phyloP scores from a whole-genome alignment of 495 filamentous ascomycete genomes.

The Trichoderma parareesei region DNA sequence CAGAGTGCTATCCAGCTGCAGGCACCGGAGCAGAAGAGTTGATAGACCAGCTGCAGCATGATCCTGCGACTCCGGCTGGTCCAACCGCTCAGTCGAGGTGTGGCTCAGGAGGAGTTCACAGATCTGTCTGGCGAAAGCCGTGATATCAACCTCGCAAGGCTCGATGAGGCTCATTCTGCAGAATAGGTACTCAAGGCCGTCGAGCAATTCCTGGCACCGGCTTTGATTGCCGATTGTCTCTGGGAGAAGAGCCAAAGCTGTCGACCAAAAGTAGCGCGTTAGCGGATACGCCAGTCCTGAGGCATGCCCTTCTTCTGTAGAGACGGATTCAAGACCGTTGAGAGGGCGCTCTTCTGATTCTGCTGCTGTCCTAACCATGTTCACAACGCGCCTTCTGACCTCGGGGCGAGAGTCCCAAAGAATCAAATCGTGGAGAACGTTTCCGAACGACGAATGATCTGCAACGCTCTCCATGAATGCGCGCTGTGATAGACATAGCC shows the following conservation, averaged over 20 bases:
- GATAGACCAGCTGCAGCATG: constrained; percentile 28
- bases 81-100: constrained; percentile 21
- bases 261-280: constrained; percentile 39
- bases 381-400: constrained; percentile 33
- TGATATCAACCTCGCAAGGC: constrained; percentile 43
- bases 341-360: constrained; percentile 15
- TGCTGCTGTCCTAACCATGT: constrained; percentile 25
- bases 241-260: constrained; percentile 34
- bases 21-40: constrained; percentile 33
- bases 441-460: constrained; percentile 17
- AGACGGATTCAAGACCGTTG: neutral
- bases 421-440: constrained; percentile 30
- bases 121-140: constrained; percentile 44
- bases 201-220: constrained; percentile 38
- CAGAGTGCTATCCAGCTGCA: constrained; percentile 39
- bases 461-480: constrained; percentile 52
- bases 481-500: neutral
- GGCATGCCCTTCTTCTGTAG: neutral
- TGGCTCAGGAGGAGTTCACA: constrained; percentile 47
- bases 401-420: constrained; percentile 32
- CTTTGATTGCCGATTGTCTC: constrained; percentile 26
- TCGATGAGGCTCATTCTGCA: constrained; percentile 39
- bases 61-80: constrained; percentile 29
- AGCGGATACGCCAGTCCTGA: constrained; percentile 17
- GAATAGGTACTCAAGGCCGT: constrained; percentile 40